These are phyloP conservation scores for Ogataea ganodermae DNA, from an alignment of 805 yeast genomes.

Conservation along the genomic window DNA sequence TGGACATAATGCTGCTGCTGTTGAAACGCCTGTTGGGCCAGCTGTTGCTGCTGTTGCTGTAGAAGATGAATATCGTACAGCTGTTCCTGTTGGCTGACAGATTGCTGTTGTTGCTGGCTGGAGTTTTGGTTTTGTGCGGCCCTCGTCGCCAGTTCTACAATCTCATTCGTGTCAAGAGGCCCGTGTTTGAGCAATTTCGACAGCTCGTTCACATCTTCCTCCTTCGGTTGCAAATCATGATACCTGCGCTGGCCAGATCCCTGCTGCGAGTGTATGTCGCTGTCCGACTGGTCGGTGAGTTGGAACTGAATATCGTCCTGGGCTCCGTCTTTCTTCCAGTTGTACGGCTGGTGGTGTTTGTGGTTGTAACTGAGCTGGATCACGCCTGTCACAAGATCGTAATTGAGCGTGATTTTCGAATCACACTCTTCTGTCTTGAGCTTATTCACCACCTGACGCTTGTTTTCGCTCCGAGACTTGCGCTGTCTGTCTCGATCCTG, in stretches of 20 bases:
- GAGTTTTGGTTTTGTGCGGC: constrained; percentile 24
- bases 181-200: constrained; percentile 25
- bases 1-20: constrained; percentile 15
- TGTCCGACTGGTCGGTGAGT: constrained; percentile 15
- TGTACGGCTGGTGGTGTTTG: constrained; percentile 42
- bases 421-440: constrained; percentile 44
- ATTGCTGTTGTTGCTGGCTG: constrained; percentile 10
- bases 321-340: constrained; percentile 32
- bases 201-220: constrained; percentile 23
- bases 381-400: constrained; percentile 40
- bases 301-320: constrained; percentile 23
- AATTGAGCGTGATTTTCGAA: constrained; percentile 41
- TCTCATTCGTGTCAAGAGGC: constrained; percentile 24
- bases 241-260: constrained; percentile 13
- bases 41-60: constrained; percentile 23
- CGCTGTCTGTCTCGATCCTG: constrained; percentile 46
- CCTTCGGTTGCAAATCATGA: constrained; percentile 22
- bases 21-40: constrained; percentile 19
- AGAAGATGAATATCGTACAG: constrained; percentile 22
- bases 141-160: constrained; percentile 28
- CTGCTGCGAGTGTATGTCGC: constrained; percentile 2
- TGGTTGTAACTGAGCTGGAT: constrained; percentile 41
- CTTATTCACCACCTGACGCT: constrained; percentile 40
- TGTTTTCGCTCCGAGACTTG: constrained; percentile 42
- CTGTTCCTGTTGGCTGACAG: constrained; percentile 17